phyloP scores from a whole-genome alignment of 495 filamentous ascomycete genomes.

The Aspergillus homomorphus region DNA sequence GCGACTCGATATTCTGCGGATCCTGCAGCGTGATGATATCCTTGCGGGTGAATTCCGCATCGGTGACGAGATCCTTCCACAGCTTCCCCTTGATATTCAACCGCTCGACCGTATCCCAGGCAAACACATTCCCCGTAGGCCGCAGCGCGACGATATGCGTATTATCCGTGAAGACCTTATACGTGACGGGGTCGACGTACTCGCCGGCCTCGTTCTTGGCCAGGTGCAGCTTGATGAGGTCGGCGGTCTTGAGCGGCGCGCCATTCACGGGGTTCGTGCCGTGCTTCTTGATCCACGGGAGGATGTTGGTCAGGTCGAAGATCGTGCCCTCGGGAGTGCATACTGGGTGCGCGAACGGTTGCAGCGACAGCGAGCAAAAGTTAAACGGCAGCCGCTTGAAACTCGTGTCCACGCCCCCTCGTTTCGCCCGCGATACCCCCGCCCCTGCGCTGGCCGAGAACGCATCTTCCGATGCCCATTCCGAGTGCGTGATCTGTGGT shows the following conservation, averaged over 20 bases:
- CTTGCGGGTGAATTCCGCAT: slow-evolving; percentile 80
- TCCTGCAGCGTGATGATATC: slow-evolving; percentile 98
- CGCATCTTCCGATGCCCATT: slow-evolving; percentile 90
- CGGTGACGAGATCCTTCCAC: slow-evolving; percentile 88
- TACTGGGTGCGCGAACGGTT: slow-evolving; percentile 84
- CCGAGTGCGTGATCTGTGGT: slow-evolving; percentile 79
- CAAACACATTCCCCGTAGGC: slow-evolving; percentile 90
- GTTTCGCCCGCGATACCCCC: slow-evolving; percentile 50
- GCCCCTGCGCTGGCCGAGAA: slow-evolving; percentile 74
- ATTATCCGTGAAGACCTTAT: slow-evolving; percentile 96
- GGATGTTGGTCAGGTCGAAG: slow-evolving; percentile 83
- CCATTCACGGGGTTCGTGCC: slow-evolving; percentile 87
- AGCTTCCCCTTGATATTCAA: slow-evolving; percentile 97
- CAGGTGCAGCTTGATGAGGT: slow-evolving; percentile 88
- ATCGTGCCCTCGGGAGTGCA: slow-evolving; percentile 76
- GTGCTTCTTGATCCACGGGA: slow-evolving; percentile 91
- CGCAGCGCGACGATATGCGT: slow-evolving; percentile 91
- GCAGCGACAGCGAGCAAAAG: slow-evolving; percentile 93
- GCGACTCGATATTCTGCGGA: slow-evolving; percentile 80
- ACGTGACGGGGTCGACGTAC: slow-evolving; percentile 93
- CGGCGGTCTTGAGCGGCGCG: slow-evolving; percentile 67
- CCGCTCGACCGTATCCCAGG: slow-evolving; percentile 90
- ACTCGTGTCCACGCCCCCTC: slow-evolving; percentile 53
- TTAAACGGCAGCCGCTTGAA: slow-evolving; percentile 96
- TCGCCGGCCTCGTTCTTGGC: slow-evolving; percentile 91